Percentiles rank a stretch among this genome's conserved stretches.
Conservation (phyloP, 176 grass and related monocot species). For the Avena insularis region DNA sequence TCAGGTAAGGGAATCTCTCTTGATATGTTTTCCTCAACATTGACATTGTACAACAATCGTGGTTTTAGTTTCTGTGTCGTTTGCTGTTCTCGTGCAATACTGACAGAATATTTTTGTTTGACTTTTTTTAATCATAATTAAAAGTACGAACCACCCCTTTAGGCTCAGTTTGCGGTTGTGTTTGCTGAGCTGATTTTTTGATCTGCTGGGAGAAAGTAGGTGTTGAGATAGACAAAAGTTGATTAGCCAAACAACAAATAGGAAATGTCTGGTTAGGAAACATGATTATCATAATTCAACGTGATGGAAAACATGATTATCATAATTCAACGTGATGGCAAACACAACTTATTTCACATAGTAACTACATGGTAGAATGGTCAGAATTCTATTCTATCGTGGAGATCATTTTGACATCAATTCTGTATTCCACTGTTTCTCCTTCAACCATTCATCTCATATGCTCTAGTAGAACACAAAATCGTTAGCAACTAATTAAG, state of each 20-base stretch:
- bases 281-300: background rate
- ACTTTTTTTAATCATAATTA: background rate
- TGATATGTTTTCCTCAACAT: slow-evolving; percentile 26
- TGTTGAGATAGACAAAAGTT: background rate
- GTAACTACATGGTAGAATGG: background rate
- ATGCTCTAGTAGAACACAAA: background rate
- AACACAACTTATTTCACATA: background rate
- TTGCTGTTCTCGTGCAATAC: background rate
- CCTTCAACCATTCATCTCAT: background rate
- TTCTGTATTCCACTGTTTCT: background rate
- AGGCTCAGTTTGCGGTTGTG: background rate
- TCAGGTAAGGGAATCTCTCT: slow-evolving; percentile 57
- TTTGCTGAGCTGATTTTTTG: background rate
- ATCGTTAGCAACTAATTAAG: background rate
- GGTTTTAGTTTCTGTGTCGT: slow-evolving; percentile 21
- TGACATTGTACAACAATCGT: background rate
- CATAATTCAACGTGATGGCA: background rate
- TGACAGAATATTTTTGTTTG: background rate
- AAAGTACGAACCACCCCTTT: background rate
- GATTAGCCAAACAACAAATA: slow-evolving; percentile 9
- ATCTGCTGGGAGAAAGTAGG: slow-evolving; percentile 9
- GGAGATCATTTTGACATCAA: background rate
- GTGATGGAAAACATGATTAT: background rate
- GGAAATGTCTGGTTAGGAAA: background rate
- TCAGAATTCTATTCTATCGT: background rate